Percentiles rank a stretch among this genome's conserved stretches.
These are phyloP conservation scores for Kluyveromyces aestuarii DNA, from an alignment of 805 yeast genomes.

Conservation along the genomic window DNA sequence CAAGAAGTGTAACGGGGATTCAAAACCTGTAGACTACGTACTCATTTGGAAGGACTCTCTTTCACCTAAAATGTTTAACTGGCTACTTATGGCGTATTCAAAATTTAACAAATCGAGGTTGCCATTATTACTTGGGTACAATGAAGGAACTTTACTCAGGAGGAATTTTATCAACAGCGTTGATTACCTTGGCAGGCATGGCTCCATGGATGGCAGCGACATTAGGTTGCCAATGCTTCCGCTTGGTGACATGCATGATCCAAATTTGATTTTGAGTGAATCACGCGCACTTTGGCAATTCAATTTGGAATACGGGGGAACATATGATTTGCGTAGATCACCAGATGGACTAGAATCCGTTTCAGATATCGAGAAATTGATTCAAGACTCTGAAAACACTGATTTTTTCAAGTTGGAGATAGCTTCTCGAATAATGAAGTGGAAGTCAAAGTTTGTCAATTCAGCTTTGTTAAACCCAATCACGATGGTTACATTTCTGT, in stretches of 20 bases:
- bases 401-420: constrained; percentile 17
- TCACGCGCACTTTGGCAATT: constrained; percentile 62
- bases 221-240: constrained; percentile 62
- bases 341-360: constrained; percentile 37
- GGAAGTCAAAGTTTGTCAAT: constrained; percentile 14
- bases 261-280: constrained; percentile 52
- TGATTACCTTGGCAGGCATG: constrained; percentile 28
- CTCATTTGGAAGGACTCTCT: constrained; percentile 21
- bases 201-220: constrained; percentile 12
- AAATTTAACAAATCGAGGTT: constrained; percentile 25
- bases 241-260: constrained; percentile 31
- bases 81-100: constrained; percentile 42
- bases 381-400: constrained; percentile 27
- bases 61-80: constrained; percentile 35
- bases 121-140: constrained; percentile 34
- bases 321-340: constrained; percentile 36
- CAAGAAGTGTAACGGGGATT: constrained; percentile 4
- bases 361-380: constrained; percentile 31
- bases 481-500: constrained; percentile 17
- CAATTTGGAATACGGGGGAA: constrained; percentile 25
- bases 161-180: constrained; percentile 36
- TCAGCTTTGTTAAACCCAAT: constrained; percentile 12
- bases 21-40: constrained; percentile 1
- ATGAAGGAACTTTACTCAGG: constrained; percentile 39
- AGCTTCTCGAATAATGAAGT: constrained; percentile 8